Evolutionary conservation across 2,329 filamentous ascomycete genomes (phyloP), one percentile per base, ranked within the genome.

Genomic region (Pseudocercospora cruenta): DNA sequence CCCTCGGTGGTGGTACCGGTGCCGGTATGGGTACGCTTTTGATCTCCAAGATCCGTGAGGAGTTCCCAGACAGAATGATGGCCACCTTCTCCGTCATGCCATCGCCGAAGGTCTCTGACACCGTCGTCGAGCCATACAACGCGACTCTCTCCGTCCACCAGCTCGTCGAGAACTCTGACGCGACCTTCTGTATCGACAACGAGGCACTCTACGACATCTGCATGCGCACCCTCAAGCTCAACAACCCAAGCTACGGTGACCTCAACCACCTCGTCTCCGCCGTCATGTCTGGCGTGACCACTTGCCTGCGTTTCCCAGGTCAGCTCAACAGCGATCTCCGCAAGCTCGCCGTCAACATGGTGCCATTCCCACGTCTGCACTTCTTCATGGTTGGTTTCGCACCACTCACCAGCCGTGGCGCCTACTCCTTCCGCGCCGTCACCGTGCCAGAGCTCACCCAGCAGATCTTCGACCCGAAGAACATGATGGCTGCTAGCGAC

Each of bases 341-440:
- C 86, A 99, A 99, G 88, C 86, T 99, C 79, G 95, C 95, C 75
- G 95, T 99, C 84, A 99, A 99, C 92, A 99, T 99, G 88, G 95
- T 99, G 84, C 95, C 95, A 71, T 99, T 99, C 92, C 95, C 95
- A 75, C 95, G 95, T 93, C 93, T 99, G 71, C 95, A 99, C 86
- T 99, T 99, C 91, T 99, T 99, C 90, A 99, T 99, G 95, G 95
- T 99, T 82, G 95, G 95, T 82, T 99, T 99, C 82, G 94, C 95
- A 83, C 95, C 95, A 80, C 89, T 99, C 79, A 99, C 95, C 82
- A 96, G 93, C 84, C 90, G 91, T 82, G 90, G 90, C 77, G 91
- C 94, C 74, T 84, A 96, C 88, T 93, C 92, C 76, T 99, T 98
- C 94, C 95, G 95, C 80, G 94, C 95, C 74, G 91, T 98, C 82